Percentiles rank a stretch among this genome's conserved stretches.
These are phyloP conservation scores for Cydonia oblonga DNA, from an alignment of 331 rosid genomes.

Conservation along the genomic window DNA sequence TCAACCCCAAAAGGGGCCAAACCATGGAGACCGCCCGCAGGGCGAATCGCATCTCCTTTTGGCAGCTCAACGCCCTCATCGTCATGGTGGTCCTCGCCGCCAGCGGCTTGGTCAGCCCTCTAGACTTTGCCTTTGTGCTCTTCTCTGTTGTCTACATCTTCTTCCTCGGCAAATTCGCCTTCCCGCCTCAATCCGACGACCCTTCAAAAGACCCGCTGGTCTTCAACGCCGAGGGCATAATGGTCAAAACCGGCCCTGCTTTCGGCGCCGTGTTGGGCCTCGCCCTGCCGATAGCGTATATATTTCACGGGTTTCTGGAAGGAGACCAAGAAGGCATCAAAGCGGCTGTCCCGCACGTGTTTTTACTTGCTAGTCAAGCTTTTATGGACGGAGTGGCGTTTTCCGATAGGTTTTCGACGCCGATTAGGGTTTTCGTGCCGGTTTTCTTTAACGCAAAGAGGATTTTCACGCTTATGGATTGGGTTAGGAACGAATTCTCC, in stretches of 20 bases:
- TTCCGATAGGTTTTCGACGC: conserved; percentile 42
- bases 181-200: conserved; percentile 24
- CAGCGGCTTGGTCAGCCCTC: conserved; percentile 45
- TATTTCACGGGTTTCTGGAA: conserved; percentile 46
- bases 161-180: conserved; percentile 45
- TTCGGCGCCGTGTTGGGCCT: conserved; percentile 54
- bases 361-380: conserved; percentile 62
- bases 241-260: conserved; percentile 27
- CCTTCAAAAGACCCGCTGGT: conserved; percentile 23
- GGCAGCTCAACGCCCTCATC: conserved; percentile 46
- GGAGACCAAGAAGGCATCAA: conserved; percentile 67
- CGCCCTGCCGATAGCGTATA: conserved; percentile 50
- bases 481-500: conserved; percentile 57
- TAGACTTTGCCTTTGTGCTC: conserved; percentile 42
- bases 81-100: conserved; percentile 39
- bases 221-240: conserved; percentile 29
- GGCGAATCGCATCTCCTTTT: conserved; percentile 30
- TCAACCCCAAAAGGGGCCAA: background rate
- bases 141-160: conserved; percentile 43
- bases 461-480: conserved; percentile 52
- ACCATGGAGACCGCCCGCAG: background rate
- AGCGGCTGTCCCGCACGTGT: conserved; percentile 73
- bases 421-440: conserved; percentile 63
- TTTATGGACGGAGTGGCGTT: conserved; percentile 70
- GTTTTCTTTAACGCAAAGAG: conserved; percentile 51